Evolutionary conservation across 768 basidiomycete genomes (phyloP), one percentile per base, ranked within the genome.

Genomic region (Mycena haematopus): DNA sequence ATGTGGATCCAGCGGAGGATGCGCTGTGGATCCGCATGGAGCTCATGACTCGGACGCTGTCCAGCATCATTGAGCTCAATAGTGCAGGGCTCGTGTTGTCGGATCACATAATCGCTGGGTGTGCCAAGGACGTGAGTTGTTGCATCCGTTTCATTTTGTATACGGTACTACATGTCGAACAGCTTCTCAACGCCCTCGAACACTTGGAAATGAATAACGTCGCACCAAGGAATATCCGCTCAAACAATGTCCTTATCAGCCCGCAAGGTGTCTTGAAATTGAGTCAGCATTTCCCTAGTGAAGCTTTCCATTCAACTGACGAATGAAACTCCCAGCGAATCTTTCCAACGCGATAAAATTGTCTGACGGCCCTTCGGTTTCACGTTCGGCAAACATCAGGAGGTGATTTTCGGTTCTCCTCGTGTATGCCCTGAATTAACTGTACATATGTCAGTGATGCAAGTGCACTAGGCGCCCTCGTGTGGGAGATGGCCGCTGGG

Each of bases 21-120:
- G 66, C 76, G 22, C 70, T 86, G 31, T 86, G 86, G 85, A 82
- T 86, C 51, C 76, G 78, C 52, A 87, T 87, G 86, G 84, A 87
- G 65, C 78, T 86, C 56, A 85, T 87, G 85, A 82, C 84, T 40
- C 76, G 85, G 35, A 84, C 82, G 29, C 72, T 86, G 55, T 84
- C 86, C 52, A 85, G 87, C 63, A 74, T 87, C 40, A 73, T 86
- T 11, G 79, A 74, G 7, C 72, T 85, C 22, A 77, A 74, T 3
- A 73, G 69, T 10, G 80, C 80, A 54, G 84, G 83, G 0, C 70
- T 84, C 14, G 70, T 69, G 7, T 50, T 87, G 27, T 69, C 76
- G 36, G 85, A 87, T 71, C 72, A 73, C 42, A 70, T 80, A 6
- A 76, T 86, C 6, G 83, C 81, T 4, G 74, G 81, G 55, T 83